Percentiles rank a stretch among this genome's conserved stretches.
Evolutionary conservation across 352 stramenopile genomes (phyloP).

Genomic region (Phytophthora tentaculata): DNA sequence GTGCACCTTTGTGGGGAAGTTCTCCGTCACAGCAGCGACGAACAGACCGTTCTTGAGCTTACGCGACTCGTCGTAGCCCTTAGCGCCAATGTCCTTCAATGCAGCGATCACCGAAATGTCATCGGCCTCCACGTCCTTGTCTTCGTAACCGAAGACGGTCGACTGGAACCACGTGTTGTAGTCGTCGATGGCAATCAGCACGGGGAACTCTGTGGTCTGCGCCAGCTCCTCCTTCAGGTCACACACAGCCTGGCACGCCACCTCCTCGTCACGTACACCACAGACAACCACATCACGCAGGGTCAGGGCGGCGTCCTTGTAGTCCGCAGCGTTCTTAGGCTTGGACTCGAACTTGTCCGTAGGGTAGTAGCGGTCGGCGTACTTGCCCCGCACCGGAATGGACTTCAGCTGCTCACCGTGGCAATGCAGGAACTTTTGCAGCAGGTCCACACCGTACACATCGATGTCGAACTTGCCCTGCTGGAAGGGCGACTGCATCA

Average conservation of each 20-base stretch:
- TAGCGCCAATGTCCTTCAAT: conserved; percentile 68
- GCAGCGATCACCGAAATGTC: conserved; percentile 87
- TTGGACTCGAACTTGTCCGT: conserved; percentile 69
- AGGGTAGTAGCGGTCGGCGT: conserved; percentile 83
- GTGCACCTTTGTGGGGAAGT: conserved; percentile 76
- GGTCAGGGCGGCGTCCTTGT: conserved; percentile 65
- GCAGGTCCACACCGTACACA: conserved; percentile 75
- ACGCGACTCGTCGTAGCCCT: conserved; percentile 65
- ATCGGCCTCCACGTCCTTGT: conserved; percentile 65
- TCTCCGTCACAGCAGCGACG: conserved; percentile 82
- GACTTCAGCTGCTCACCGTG: conserved; percentile 73
- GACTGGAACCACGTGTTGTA: conserved; percentile 90
- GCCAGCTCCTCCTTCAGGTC: conserved; percentile 82
- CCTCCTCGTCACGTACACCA: conserved; percentile 83
- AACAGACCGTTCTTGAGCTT: conserved; percentile 85
- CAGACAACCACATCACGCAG: conserved; percentile 81
- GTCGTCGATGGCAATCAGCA: conserved; percentile 89
- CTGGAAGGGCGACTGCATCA: conserved; percentile 83
- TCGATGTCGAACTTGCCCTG: conserved; percentile 90
- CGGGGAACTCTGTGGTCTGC: conserved; percentile 82
- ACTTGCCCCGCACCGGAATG: conserved; percentile 70
- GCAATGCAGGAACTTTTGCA: conserved; percentile 82
- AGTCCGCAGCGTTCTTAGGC: conserved; percentile 68
- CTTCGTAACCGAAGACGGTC: conserved; percentile 89
- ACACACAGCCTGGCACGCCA: conserved; percentile 80